These are phyloP conservation scores for Pseudogymnoascus sp. DNA, from an alignment of 2,329 filamentous ascomycete species.

Conservation along the genomic window DNA sequence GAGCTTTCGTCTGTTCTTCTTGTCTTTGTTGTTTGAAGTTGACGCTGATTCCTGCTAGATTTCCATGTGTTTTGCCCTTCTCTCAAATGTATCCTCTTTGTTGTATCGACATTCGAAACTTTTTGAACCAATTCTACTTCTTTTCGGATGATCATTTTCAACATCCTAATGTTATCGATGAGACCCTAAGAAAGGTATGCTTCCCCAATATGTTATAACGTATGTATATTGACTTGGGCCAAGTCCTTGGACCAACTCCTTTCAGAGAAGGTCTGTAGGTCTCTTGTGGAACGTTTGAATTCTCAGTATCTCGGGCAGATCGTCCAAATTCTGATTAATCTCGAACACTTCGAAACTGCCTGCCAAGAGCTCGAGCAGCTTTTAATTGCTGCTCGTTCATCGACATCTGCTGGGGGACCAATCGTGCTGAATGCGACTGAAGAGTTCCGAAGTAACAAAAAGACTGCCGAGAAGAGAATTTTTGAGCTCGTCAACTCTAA, in stretches of 20 bases:
- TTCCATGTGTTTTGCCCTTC: conserved; percentile 92
- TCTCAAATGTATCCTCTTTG: conserved; percentile 98
- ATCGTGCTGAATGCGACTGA: conserved; percentile 76
- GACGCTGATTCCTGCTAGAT: conserved; percentile 42
- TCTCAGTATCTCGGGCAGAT: conserved; percentile 97
- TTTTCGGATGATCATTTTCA: conserved; percentile 96
- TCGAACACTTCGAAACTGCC: conserved; percentile 93
- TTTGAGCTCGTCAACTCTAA: conserved; percentile 98
- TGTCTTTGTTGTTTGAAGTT: not conserved
- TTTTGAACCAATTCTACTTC: conserved; percentile 96
- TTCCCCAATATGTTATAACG: conserved; percentile 6
- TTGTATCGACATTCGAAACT: conserved; percentile 96
- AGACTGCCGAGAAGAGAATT: conserved; percentile 92
- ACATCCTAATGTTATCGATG: conserved; percentile 81
- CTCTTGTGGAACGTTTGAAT: conserved; percentile 76
- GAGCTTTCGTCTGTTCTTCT: conserved; percentile 57
- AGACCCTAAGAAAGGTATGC: conserved; percentile 69
- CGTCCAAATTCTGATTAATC: conserved; percentile 94
- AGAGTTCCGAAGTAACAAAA: conserved; percentile 82
- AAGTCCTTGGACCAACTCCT: conserved; percentile 92
- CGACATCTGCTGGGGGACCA: conserved; percentile 70
- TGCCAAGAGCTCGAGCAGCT: conserved; percentile 84
- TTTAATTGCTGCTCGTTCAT: conserved; percentile 75
- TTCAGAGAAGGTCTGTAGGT: conserved; percentile 83
- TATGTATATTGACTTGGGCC: conserved; percentile 9